phyloP scores from a whole-genome alignment of 2,329 filamentous ascomycete genomes.

The Scortechinia acanthostroma region DNA sequence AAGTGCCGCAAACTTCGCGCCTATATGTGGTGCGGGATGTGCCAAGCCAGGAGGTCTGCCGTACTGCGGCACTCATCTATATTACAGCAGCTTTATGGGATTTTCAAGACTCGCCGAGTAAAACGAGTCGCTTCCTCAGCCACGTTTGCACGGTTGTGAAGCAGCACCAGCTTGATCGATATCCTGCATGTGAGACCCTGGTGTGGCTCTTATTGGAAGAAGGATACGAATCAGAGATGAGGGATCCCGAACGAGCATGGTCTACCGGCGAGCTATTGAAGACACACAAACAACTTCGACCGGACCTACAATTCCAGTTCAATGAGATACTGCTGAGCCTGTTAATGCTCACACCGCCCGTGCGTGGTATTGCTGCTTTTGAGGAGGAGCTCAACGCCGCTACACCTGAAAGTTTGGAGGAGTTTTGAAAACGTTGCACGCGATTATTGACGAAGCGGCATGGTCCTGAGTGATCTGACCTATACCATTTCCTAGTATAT shows the following conservation, averaged over 20 bases:
- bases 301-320: slow-evolving; percentile 25
- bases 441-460: too few species aligned
- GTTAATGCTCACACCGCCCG: slow-evolving; percentile 18
- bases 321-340: slow-evolving; percentile 25
- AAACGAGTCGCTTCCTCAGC: slow-evolving; percentile 20
- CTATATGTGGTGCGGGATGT: slow-evolving; percentile 21
- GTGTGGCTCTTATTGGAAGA: slow-evolving; percentile 25
- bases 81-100: slow-evolving; percentile 25
- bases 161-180: slow-evolving; percentile 19
- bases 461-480: too few species aligned
- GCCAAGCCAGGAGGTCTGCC: slow-evolving; percentile 21
- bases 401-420: slow-evolving; percentile 3
- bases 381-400: slow-evolving; percentile 16
- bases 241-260: slow-evolving; percentile 22
- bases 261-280: slow-evolving; percentile 22
- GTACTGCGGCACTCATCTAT: slow-evolving; percentile 24
- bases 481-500: too few species aligned
- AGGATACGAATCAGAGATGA: slow-evolving; percentile 19
- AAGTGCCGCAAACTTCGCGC: slow-evolving; percentile 21
- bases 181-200: slow-evolving; percentile 25
- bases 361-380: slow-evolving; percentile 20
- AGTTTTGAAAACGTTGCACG: too few species aligned
- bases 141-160: slow-evolving; percentile 13
- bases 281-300: slow-evolving; percentile 20
- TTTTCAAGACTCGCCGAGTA: slow-evolving; percentile 15